A percentile compares a stretch with the other conserved stretches of the same genome.
These are phyloP conservation scores for Aquilaria sinensis DNA, from an alignment of 345 rosid species.

Conservation along the genomic window DNA sequence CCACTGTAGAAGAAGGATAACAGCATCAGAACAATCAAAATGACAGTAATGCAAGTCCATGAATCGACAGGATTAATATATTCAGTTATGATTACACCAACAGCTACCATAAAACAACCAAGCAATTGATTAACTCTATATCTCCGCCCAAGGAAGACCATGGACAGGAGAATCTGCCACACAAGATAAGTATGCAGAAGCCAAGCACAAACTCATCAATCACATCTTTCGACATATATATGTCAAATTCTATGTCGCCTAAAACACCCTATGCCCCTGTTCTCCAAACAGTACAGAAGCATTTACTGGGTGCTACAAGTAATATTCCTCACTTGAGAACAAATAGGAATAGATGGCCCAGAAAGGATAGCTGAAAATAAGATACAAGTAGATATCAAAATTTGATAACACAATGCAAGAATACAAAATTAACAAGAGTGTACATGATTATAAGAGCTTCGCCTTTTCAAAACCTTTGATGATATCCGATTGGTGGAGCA, in stretches of 20 bases:
- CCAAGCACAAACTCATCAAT: constrained; percentile 8
- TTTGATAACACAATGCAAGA: constrained; percentile 2
- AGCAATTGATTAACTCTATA: constrained; percentile 68
- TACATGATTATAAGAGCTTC: background rate
- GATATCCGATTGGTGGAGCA: no score
- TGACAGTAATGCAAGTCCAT: no score
- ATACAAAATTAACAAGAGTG: background rate
- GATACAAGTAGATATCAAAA: constrained; percentile 17
- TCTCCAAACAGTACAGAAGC: background rate
- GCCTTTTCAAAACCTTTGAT: no score
- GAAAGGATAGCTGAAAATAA: constrained; percentile 78
- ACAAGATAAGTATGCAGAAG: constrained; percentile 79
- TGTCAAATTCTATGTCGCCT: no score
- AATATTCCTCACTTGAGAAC: constrained; percentile 72
- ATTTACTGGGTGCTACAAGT: background rate
- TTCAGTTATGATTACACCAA: constrained; percentile 84
- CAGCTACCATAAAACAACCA: constrained; percentile 78
- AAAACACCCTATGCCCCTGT: background rate
- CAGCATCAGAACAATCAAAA: no score
- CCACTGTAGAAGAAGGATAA: no score
- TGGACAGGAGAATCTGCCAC: constrained; percentile 91
- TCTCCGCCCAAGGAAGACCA: constrained; percentile 83
- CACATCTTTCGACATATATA: constrained; percentile 1
- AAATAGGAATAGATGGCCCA: constrained; percentile 84
- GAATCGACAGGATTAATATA: no score